phyloP scores from a whole-genome alignment of 305 asterid species.

The Rubia peregrina region DNA sequence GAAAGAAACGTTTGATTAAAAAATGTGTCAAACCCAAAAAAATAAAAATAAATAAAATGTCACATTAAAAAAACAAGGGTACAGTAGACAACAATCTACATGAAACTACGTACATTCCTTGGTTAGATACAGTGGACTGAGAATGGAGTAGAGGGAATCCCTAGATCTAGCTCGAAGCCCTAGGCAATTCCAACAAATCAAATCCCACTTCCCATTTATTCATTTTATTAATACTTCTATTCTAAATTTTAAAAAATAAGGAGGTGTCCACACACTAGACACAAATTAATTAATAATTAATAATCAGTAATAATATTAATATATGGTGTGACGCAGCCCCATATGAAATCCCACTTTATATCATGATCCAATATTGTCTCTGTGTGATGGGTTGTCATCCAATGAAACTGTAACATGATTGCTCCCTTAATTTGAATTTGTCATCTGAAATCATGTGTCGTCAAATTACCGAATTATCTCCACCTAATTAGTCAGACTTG shows the following conservation, averaged over 20 bases:
- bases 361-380: constrained; percentile 20
- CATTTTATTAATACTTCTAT: constrained; percentile 3
- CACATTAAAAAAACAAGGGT: rapidly evolving
- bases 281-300: not conserved
- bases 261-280: too few species aligned
- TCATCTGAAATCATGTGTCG: not conserved
- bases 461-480: not conserved
- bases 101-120: constrained; percentile 18
- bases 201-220: constrained; percentile 36
- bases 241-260: too few species aligned
- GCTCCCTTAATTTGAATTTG: constrained; percentile 1
- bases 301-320: constrained; percentile 7
- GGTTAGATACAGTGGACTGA: constrained; percentile 13
- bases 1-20: too few species aligned
- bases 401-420: constrained; percentile 18
- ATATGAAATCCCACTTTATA: constrained; percentile 16
- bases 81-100: not conserved
- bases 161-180: constrained; percentile 39
- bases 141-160: constrained; percentile 43
- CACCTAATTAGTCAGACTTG: not conserved
- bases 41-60: too few species aligned
- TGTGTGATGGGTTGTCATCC: constrained; percentile 33
- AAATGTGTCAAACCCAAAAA: too few species aligned
- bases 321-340: constrained; percentile 18
- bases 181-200: constrained; percentile 31